These are phyloP conservation scores for Suillus americanus DNA, from an alignment of 768 basidiomycete genomes.

Conservation along the genomic window DNA sequence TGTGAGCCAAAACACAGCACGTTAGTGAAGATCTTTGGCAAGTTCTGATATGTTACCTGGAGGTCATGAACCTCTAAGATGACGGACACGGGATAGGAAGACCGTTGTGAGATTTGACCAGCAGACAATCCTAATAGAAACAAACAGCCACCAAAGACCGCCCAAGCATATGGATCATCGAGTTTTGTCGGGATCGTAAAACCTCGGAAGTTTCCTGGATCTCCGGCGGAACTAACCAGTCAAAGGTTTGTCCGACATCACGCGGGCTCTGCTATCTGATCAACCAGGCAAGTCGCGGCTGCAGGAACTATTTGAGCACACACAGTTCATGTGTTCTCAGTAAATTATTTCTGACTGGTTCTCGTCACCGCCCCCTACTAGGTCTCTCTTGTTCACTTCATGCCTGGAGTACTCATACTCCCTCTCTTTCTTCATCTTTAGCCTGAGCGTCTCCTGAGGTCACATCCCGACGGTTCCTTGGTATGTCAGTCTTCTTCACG, in stretches of 20 bases:
- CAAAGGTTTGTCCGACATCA: slow-evolving; percentile 27
- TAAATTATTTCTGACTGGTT: slow-evolving; percentile 28
- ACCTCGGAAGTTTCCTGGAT: slow-evolving; percentile 15
- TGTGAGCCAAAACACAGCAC: neutral
- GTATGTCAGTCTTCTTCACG: slow-evolving; percentile 9
- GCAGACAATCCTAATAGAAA: slow-evolving; percentile 30
- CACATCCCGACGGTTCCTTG: slow-evolving; percentile 5
- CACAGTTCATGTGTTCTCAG: slow-evolving; percentile 26
- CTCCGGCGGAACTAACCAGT: slow-evolving; percentile 10
- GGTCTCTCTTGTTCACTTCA: slow-evolving; percentile 13
- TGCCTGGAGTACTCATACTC: slow-evolving; percentile 29
- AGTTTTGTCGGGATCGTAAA: slow-evolving; percentile 2
- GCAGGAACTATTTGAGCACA: slow-evolving; percentile 32
- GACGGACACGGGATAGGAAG: slow-evolving; percentile 17
- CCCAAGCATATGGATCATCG: slow-evolving; percentile 12
- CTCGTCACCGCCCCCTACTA: neutral
- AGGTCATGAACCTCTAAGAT: slow-evolving; percentile 1
- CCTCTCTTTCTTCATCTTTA: slow-evolving; percentile 17
- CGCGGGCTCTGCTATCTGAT: slow-evolving; percentile 14
- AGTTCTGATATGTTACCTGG: neutral
- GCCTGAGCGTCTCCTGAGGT: slow-evolving; percentile 10
- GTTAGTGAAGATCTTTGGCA: neutral
- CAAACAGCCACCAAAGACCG: slow-evolving; percentile 25
- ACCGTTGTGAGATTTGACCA: slow-evolving; percentile 31
- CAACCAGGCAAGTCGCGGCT: slow-evolving; percentile 23